A percentile compares a stretch with the other conserved stretches of the same genome.
Conservation (phyloP, 495 filamentous ascomycete genomes). For the Saxophila tyrrhenica region DNA sequence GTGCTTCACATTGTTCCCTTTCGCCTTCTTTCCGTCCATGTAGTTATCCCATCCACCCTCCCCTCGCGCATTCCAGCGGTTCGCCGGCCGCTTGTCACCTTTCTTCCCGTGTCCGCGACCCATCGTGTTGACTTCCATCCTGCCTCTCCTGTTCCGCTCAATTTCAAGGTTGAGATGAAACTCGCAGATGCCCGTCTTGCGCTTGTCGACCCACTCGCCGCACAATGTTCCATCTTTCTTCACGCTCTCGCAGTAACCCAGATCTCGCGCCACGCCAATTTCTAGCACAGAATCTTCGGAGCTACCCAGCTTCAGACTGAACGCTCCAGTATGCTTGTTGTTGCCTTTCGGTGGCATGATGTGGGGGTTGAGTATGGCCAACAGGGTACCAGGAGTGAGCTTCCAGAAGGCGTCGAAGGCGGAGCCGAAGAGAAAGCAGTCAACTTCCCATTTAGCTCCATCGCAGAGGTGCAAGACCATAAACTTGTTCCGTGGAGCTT, state of each 20-base stretch:
- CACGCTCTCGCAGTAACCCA: conserved; percentile 76
- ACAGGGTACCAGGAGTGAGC: conserved; percentile 67
- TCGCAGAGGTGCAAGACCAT: conserved; percentile 86
- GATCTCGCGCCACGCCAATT: conserved; percentile 70
- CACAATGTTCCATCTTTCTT: conserved; percentile 78
- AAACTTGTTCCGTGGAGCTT: conserved; percentile 48
- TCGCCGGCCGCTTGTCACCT: conserved; percentile 14
- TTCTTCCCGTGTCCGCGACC: conserved; percentile 31
- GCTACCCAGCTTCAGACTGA: conserved; percentile 69
- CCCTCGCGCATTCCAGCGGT: background rate
- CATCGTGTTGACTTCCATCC: conserved; percentile 74
- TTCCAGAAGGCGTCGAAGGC: conserved; percentile 90
- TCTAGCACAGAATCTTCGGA: conserved; percentile 85
- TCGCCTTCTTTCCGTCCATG: background rate
- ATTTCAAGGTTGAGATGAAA: conserved; percentile 78
- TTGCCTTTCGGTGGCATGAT: conserved; percentile 74
- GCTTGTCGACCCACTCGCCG: conserved; percentile 70
- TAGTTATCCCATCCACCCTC: background rate
- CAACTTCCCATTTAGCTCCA: conserved; percentile 70
- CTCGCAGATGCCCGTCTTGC: conserved; percentile 83
- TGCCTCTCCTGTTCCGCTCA: conserved; percentile 46
- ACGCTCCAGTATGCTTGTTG: conserved; percentile 51
- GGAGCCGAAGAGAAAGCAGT: conserved; percentile 82
- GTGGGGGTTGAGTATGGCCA: conserved; percentile 87
- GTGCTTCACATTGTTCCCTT: conserved; percentile 26